Evolutionary conservation across 148 eudicot species (phyloP), one percentile per base, ranked within the genome.

Genomic region (Cornus florida): DNA sequence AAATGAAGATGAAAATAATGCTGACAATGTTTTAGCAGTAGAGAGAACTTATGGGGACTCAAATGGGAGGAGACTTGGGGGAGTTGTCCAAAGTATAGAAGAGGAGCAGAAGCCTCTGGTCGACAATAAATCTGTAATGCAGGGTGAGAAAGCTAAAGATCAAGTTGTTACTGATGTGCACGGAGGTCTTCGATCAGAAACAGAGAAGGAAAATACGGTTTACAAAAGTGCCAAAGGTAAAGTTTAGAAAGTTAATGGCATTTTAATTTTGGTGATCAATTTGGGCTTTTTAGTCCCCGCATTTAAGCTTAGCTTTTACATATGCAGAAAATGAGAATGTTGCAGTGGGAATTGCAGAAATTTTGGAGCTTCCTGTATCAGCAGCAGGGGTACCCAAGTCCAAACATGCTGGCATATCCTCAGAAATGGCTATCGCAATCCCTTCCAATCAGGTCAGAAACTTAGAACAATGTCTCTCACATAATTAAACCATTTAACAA

Each of bases 401-500:
- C 23, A 73, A 82, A 66, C 71, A 67, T 72, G 78, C 75, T 13
- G 83, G 78, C 67, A 80, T 72, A 70, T 41, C 48, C 14, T 6
- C 39, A 10, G 73, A 76, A 60, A 66, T 39, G 56, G 83, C 39
- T 31, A 32, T 68, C 39, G 68, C 41, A 67, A 8, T 75, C 14
- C 72, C 81, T 77, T 69, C 83, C 59, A 78, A 69, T 20, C 75
- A 84, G 87, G 91, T 90, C 13, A 81, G 77, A 75, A 75, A 38
- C 17, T 77, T 72, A 10, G 1, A 33, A 24, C 22, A 65, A 72
- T 14, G 19, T 48, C 38, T 46, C 67, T 38, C 43, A 23, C 75
- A 9, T 62, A 23, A 28, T 28, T 28, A 28, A 62, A 62, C 66
- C 28, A 68, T 53, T 11, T 6, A 77, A 8, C 20, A 11, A 10